Base-by-base conservation (phyloP, 1,139 yeast genomes). In the Spathaspora sp. region DNA sequence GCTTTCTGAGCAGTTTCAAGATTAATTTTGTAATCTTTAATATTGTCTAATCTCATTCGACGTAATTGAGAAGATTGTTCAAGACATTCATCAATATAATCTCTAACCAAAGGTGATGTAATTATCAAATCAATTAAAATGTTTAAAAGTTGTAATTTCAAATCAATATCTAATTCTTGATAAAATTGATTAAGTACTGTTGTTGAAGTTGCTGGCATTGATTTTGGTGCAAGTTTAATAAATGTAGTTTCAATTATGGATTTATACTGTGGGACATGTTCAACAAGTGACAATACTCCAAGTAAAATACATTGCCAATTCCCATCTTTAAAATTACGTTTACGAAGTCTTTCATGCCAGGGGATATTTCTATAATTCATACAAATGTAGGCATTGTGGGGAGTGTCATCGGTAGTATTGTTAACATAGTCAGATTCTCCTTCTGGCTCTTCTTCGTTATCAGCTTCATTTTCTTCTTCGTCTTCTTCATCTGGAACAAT, bases 221-320 rank as follows among this genome's bases (percentile, higher is more conserved):
- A 74, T 10, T 68, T 57, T 0, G 95, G 90, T 0, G 93, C 89
- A 44, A 86, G 63, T 1, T 65, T 59, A 41, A 73, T 73, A 50
- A 73, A 78, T 2, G 81, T 76, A 36, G 69, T 66, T 13, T 65
- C 69, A 47, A 85, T 78, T 5, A 66, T 63, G 0, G 69, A 68
- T 26, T 70, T 60, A 67, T 80, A 86, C 17, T 76, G 75, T 0
- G 84, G 81, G 27, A 84, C 74, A 54, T 81, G 74, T 41, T 82
- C 82, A 9, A 86, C 80, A 44, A 80, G 64, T 0, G 84, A 76
- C 26, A 90, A 72, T 4, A 90, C 72, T 16, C 97, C 97, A 40
- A 90, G 64, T 31, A 90, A 65, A 41, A 86, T 80, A 39, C 85
- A 76, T 56, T 89, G 86, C 97, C 97, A 91, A 47, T 82, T 82